A percentile compares a stretch with the other conserved stretches of the same genome.
Conservation (phyloP, 169 alveolate species). For the Condylostoma magnum region DNA sequence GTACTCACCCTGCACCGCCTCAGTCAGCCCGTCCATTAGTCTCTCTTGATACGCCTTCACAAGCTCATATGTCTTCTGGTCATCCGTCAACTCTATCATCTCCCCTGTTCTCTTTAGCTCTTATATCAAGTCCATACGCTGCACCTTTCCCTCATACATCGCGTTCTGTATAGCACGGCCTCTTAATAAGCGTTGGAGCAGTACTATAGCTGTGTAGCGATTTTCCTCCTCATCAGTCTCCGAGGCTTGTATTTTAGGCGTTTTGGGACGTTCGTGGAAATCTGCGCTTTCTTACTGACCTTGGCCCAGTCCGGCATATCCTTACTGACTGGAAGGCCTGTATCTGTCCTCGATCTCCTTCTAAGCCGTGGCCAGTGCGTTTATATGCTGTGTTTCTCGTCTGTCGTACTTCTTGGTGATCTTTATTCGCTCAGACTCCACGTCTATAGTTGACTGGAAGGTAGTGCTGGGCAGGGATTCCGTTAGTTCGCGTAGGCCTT, state of each 20-base stretch:
- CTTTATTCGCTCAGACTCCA: conserved; percentile 48
- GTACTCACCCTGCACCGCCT: conserved; percentile 84
- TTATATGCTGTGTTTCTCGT: conserved; percentile 67
- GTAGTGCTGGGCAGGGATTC: conserved; percentile 58
- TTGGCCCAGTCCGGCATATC: conserved; percentile 40
- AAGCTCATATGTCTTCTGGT: conserved; percentile 63
- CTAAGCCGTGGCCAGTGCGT: conserved; percentile 66
- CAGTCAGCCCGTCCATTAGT: conserved; percentile 79
- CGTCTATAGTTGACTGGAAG: conserved; percentile 56
- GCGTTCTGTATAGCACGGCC: conserved; percentile 89
- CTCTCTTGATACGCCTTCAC: conserved; percentile 66
- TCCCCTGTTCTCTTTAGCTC: conserved; percentile 89
- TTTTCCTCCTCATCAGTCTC: conserved; percentile 23
- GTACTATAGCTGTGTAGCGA: conserved; percentile 67
- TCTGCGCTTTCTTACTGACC: conserved; percentile 19
- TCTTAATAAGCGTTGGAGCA: conserved; percentile 88
- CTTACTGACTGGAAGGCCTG: conserved; percentile 50
- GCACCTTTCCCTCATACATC: conserved; percentile 91
- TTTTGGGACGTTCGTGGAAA: conserved; percentile 30
- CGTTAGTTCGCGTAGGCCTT: conserved; percentile 66
- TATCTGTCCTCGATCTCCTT: conserved; percentile 50
- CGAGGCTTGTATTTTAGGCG: conserved; percentile 32
- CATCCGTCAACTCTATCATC: conserved; percentile 76
- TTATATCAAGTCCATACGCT: conserved; percentile 83
- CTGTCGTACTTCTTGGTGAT: conserved; percentile 67